Percentiles rank a stretch among this genome's conserved stretches.
These are phyloP conservation scores for Elasticomyces elasticus DNA, from an alignment of 495 filamentous ascomycete genomes.

Conservation along the genomic window DNA sequence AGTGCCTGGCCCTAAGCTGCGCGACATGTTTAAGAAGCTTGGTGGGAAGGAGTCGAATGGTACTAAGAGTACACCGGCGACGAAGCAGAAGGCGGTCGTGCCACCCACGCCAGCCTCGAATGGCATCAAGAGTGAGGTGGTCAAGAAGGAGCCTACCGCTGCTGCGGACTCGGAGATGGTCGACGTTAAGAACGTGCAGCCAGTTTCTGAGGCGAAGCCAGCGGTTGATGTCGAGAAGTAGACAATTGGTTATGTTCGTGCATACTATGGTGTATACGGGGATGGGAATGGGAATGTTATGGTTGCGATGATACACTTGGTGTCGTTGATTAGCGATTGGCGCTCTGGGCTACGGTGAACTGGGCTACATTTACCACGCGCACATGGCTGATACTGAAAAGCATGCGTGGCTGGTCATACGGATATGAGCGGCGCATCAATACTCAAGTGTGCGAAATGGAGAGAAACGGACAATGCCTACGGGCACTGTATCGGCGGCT, in stretches of 20 bases:
- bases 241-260: neutral
- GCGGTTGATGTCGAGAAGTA: neutral
- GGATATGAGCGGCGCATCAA: no score
- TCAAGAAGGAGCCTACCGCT: neutral
- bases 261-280: neutral
- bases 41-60: constrained; percentile 7
- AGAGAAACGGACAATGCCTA: neutral
- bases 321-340: neutral
- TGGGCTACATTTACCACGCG: neutral
- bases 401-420: no score
- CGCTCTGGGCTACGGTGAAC: neutral
- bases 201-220: neutral
- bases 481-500: neutral
- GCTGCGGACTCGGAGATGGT: neutral
- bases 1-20: constrained; percentile 33
- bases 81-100: neutral
- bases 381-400: no score
- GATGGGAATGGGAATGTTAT: neutral
- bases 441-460: neutral
- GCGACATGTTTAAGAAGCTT: constrained; percentile 40
- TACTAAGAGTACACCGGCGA: neutral
- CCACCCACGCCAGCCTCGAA: neutral
- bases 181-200: neutral
- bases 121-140: neutral
- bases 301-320: neutral